Base-by-base conservation (phyloP, 2,329 filamentous ascomycete genomes). In the Colletotrichum trifolii region DNA sequence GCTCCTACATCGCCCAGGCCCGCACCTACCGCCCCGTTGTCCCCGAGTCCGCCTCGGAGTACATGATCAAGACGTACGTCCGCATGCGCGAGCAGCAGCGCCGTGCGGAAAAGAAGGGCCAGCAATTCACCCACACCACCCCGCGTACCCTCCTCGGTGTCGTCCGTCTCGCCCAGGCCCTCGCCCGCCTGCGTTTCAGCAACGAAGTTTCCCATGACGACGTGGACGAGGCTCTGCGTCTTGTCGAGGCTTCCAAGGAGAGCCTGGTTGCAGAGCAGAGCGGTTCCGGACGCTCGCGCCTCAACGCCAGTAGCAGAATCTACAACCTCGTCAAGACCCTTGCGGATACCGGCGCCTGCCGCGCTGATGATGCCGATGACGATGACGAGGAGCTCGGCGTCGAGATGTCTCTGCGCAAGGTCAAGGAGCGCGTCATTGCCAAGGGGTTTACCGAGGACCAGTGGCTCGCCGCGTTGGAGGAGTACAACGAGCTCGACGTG, bases 371-470 rank as follows among this genome's bases (percentile, higher is more conserved):
- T 35, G 84, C 75, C 71, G 86, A 71, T 82, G 91, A 80, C 5
- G 84, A 84, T 0, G 83, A 84, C 4, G 83, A 84, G 17, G 82
- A 81, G 59, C 74, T 77, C 40, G 83, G 84, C 13, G 76, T 85
- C 17, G 94, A 97, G 78, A 81, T 99, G 72, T 96, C 91, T 77
- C 86, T 99, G 82, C 87, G 91, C 70, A 91, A 93, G 78, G 93
- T 99, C 66, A 88, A 94, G 76, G 94, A 97, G 78, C 83, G 96
- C 69, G 94, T 99, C 36, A 85, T 98, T 72, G 96, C 94, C 57
- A 97, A 97, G 85, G 96, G 96, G 3, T 99, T 97, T 78, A 99
- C 95, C 0, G 91, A 94, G 69, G 93, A 98, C 78, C 94, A 99
- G 78, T 94, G 97, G 81, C 85, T 92, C 73, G 87, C 87, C 70